Evolutionary conservation across 345 rosid genomes (phyloP).

Genomic region (Citrus sp.): DNA sequence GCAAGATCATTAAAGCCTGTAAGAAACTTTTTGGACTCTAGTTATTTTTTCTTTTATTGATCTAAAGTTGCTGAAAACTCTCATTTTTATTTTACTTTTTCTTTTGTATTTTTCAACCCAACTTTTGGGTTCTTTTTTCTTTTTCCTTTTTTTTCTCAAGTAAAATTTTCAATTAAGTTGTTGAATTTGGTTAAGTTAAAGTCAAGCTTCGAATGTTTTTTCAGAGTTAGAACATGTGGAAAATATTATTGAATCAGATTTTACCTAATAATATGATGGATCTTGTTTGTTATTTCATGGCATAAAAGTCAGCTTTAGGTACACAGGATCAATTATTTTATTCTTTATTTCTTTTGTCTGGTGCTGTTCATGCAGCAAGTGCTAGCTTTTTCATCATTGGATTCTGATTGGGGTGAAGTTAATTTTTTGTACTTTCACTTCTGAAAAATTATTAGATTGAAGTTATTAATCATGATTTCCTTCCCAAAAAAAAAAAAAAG

Average conservation of each 20-base stretch:
- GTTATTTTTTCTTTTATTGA: not conserved
- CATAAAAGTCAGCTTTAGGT: not conserved
- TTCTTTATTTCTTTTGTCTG: not conserved
- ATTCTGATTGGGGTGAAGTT: not conserved
- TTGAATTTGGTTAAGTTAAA: not conserved
- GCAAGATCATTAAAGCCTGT: conserved; percentile 72
- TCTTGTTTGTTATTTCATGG: not conserved
- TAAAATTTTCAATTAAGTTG: not conserved
- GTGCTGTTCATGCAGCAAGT: not conserved
- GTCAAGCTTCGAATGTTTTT: not conserved
- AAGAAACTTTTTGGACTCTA: conserved; percentile 68
- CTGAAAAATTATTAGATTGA: too few relatives aligned
- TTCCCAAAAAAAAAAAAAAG: too few relatives aligned
- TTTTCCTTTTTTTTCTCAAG: not conserved
- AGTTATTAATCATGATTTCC: not conserved
- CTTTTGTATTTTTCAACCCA: not conserved
- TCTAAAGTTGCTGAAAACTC: not conserved
- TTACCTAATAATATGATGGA: not conserved
- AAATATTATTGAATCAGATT: not conserved
- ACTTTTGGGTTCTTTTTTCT: not conserved
- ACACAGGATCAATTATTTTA: not conserved
- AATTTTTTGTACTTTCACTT: not conserved
- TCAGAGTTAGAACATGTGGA: not conserved
- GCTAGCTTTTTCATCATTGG: not conserved
- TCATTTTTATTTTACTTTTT: not conserved